phyloP scores from a whole-genome alignment of 2,329 filamentous ascomycete genomes.

The Karstenula rhodostoma region DNA sequence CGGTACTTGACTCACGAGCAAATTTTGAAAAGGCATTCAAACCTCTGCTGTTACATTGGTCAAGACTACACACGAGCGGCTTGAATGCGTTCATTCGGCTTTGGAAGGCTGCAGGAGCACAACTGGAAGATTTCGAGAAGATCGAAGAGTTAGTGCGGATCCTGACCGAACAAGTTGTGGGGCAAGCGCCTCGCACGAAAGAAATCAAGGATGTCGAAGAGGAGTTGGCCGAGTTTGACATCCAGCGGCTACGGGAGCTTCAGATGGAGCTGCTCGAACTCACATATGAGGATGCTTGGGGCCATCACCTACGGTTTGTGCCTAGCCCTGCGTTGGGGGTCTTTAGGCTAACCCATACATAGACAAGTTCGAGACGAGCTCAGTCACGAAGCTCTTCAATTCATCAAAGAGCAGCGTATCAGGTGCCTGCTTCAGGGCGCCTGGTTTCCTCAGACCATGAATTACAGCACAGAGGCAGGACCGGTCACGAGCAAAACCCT shows the following conservation, averaged over 20 bases:
- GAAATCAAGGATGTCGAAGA: conserved; percentile 89
- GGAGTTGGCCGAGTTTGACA: conserved; percentile 84
- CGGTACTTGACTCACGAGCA: conserved; percentile 75
- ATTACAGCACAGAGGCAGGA: conserved; percentile 59
- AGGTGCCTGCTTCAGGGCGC: conserved; percentile 86
- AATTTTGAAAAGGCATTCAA: conserved; percentile 88
- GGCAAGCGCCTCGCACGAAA: conserved; percentile 80
- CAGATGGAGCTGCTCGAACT: conserved; percentile 94
- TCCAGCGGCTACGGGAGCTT: conserved; percentile 77
- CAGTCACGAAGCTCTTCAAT: conserved; percentile 89
- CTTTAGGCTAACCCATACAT: conserved; percentile 31
- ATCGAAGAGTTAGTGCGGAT: conserved; percentile 91
- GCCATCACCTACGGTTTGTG: conserved; percentile 74
- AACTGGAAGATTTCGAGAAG: conserved; percentile 89
- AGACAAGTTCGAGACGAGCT: conserved; percentile 89
- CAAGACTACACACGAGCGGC: conserved; percentile 83
- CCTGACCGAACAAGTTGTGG: conserved; percentile 87
- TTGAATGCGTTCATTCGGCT: conserved; percentile 88
- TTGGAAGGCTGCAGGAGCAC: conserved; percentile 90
- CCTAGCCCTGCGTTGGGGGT: conserved; percentile 1
- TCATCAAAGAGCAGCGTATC: conserved; percentile 96
- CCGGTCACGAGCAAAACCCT: conserved; percentile 53
- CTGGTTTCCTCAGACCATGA: conserved; percentile 76
- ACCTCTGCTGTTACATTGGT: conserved; percentile 92
- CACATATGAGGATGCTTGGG: conserved; percentile 95